A percentile compares a stretch with the other conserved stretches of the same genome.
Evolutionary conservation across 768 basidiomycete species (phyloP).

Genomic region (Serpula lacrymans): DNA sequence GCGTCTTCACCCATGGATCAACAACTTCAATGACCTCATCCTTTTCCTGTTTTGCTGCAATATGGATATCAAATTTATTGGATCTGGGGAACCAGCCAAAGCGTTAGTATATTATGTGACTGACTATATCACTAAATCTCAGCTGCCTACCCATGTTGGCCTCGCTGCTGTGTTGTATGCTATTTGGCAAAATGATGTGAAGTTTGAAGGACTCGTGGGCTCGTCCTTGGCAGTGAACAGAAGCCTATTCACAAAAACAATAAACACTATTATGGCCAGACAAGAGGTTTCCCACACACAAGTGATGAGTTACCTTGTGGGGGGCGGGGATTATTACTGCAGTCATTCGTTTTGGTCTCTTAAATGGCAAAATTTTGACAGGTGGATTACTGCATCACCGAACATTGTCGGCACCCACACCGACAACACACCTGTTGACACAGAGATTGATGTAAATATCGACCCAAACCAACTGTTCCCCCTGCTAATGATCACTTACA

Average conservation of each 20-base stretch:
- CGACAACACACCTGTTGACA: no score
- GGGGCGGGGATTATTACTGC: conserved; percentile 17
- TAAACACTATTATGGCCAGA: conserved; percentile 14
- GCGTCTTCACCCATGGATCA: conserved; percentile 8
- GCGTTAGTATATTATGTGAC: conserved; percentile 31
- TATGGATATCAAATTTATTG: conserved; percentile 30
- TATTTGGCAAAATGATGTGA: background rate
- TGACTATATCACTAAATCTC: conserved; percentile 33
- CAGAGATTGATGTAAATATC: no score
- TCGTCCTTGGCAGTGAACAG: background rate
- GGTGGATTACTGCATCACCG: no score
- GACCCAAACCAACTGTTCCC: no score
- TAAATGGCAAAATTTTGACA: no score
- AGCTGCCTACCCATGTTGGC: conserved; percentile 15
- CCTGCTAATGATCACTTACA: no score
- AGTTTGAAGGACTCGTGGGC: background rate
- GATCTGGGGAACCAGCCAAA: conserved; percentile 24
- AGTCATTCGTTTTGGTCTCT: conserved; percentile 11
- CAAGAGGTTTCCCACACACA: conserved; percentile 29
- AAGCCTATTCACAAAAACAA: conserved; percentile 5
- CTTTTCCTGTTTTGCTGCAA: conserved; percentile 20
- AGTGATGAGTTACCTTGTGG: conserved; percentile 24
- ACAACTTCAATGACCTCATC: conserved; percentile 11
- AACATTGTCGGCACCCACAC: no score
- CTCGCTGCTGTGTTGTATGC: conserved; percentile 11